Base-by-base conservation (phyloP, 2,329 filamentous ascomycete genomes). In the Orbilia javanica region DNA sequence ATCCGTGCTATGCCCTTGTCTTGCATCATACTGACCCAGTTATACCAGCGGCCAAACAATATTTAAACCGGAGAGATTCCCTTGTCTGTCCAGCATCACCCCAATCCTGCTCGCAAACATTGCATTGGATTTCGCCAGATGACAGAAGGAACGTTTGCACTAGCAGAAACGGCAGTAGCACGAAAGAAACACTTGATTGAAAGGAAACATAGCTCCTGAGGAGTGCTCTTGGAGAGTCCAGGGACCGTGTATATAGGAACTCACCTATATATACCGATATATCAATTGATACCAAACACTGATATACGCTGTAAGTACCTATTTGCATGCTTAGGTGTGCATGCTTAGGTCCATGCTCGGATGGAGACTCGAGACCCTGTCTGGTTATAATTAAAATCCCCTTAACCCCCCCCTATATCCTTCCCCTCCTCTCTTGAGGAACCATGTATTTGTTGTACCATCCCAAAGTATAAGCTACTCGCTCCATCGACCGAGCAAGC, bases 61-160 rank as follows among this genome's bases (percentile, higher is more conserved):
- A 60, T 60, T 60, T 60, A 60, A 60, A 34, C 34, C 55, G 55
- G 55, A 60, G 18, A 42, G 55, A 60, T 60, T 60, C 55, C 55
- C 55, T 60, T 60, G 55, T 42, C 25, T 60, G 55, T 42, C 25
- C 55, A 39, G 18, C 53, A 39, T 44, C 42, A 18, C 8, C 20
- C 34, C 34, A 60, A 60, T 42, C n/a, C n/a, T n/a, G n/a, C n/a
- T n/a, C 34, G 20, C 55, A 60, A 60, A 42, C 55, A 39, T 60
- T 42, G 55, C 31, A 60, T 60, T 25, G 34, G 1, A 60, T 60
- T 60, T n/a, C 34, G 11, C 55, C 34, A 42, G 55, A 60, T 25
- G n/a, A 39, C 42, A 11, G 48, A 52, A n/a, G 29, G 52, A 13
- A 20, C 27, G n/a, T 31, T 31, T 27, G 15, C 25, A 11, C 34